Conservation (phyloP, 441 rosid species). For the Aleurites moluccanus region DNA sequence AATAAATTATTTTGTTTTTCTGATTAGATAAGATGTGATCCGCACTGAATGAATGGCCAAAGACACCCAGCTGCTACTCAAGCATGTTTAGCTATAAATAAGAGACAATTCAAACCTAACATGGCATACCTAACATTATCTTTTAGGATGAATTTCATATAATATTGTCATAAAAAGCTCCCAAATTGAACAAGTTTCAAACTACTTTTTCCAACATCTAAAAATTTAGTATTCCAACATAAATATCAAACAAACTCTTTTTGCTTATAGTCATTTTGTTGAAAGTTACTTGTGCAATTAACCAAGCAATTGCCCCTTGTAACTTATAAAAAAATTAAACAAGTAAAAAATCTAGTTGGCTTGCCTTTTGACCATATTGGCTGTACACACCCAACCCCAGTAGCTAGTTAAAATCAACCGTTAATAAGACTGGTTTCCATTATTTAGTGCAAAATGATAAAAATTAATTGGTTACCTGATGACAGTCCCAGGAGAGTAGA, state of each 20-base stretch:
- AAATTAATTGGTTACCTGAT: constrained; percentile 52
- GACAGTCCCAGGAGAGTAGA: constrained; percentile 72
- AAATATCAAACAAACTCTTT: background rate
- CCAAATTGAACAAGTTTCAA: too few species aligned
- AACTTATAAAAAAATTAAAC: background rate
- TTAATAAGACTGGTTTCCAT: background rate
- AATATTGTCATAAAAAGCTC: too few species aligned
- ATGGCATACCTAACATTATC: background rate
- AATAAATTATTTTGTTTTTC: background rate
- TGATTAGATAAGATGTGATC: background rate
- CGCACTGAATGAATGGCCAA: background rate
- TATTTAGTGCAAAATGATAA: background rate
- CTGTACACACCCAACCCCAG: background rate
- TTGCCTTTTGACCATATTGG: background rate
- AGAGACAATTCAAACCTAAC: background rate
- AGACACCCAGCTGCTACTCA: background rate
- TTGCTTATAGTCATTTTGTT: background rate
- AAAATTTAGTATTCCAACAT: background rate
- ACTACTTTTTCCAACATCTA: too few species aligned
- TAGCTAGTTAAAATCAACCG: background rate
- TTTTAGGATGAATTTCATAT: background rate
- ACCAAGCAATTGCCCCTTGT: background rate
- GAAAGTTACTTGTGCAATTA: background rate
- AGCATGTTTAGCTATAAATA: background rate
- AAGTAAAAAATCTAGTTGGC: background rate